phyloP scores from a whole-genome alignment of 2,329 filamentous ascomycete species.

The Thielaviopsis musarum region DNA sequence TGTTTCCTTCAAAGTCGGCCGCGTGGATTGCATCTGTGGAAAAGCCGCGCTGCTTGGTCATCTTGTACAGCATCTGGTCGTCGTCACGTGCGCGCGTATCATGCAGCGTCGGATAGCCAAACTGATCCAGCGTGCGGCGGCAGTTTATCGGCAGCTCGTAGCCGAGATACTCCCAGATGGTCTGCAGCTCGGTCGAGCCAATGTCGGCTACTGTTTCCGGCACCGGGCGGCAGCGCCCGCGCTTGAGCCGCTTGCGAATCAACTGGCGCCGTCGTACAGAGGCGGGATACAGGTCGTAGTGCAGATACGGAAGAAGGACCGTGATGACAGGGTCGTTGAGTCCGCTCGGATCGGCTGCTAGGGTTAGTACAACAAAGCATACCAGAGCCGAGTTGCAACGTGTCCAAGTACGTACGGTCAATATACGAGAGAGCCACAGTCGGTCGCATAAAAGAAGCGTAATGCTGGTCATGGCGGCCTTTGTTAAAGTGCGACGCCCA shows the following conservation, averaged over 20 bases:
- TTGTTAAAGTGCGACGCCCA: conserved; percentile 32
- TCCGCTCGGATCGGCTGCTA: neutral
- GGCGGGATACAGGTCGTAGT: conserved; percentile 46
- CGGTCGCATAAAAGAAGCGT: conserved; percentile 32
- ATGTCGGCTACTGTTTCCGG: conserved; percentile 35
- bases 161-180: conserved; percentile 47
- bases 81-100: conserved; percentile 45
- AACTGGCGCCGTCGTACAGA: conserved; percentile 38
- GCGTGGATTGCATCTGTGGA: neutral
- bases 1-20: neutral
- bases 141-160: conserved; percentile 45
- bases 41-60: conserved; percentile 32
- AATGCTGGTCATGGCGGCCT: conserved; percentile 31
- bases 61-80: conserved; percentile 51
- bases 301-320: conserved; percentile 41
- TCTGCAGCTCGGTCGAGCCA: conserved; percentile 38
- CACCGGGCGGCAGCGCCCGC: conserved; percentile 39
- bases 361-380: neutral
- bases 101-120: conserved; percentile 41
- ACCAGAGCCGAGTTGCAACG: too few relatives aligned
- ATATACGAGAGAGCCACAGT: conserved; percentile 14
- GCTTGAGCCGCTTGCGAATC: conserved; percentile 32
- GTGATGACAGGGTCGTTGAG: conserved; percentile 23
- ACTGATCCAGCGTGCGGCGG: conserved; percentile 46
- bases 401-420: conserved; percentile 3